These are phyloP conservation scores for Boletus speciosus DNA, from an alignment of 768 basidiomycete species.

Conservation along the genomic window DNA sequence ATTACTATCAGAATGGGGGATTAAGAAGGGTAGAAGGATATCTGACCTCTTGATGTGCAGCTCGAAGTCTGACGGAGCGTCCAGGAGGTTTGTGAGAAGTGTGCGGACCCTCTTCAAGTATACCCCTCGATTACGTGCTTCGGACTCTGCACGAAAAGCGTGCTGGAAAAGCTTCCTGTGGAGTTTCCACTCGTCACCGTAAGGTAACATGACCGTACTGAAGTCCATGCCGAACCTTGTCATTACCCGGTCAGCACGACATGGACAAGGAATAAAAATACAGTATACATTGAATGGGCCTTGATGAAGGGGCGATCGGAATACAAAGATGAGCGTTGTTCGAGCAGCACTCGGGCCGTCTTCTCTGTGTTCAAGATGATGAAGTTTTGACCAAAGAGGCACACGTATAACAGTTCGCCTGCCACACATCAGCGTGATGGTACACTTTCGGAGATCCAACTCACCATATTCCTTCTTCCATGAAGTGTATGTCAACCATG, in stretches of 20 bases:
- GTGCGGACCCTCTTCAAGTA: constrained; percentile 18
- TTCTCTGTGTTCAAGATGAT: constrained; percentile 30
- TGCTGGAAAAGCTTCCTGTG: constrained; percentile 32
- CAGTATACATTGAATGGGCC: constrained; percentile 12
- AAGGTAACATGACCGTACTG: constrained; percentile 27
- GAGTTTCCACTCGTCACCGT: constrained; percentile 29
- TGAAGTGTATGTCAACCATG: constrained; percentile 35
- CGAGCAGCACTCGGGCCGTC: constrained; percentile 21
- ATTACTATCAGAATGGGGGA: background rate
- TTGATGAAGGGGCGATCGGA: constrained; percentile 25
- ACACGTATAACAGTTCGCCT: constrained; percentile 23
- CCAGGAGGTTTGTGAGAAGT: constrained; percentile 22
- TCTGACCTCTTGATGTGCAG: constrained; percentile 20
- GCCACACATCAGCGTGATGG: background rate
- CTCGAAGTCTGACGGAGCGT: constrained; percentile 24
- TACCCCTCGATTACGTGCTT: constrained; percentile 14
- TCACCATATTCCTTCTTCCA: constrained; percentile 34
- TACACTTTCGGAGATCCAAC: background rate
- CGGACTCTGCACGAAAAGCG: constrained; percentile 23
- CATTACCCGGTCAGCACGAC: background rate
- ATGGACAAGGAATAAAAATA: background rate
- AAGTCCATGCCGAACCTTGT: constrained; percentile 28
- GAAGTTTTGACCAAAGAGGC: constrained; percentile 24
- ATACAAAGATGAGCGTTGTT: constrained; percentile 28
- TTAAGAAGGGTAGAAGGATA: background rate